These are phyloP conservation scores for Schizosaccharomyces japonicus DNA, from an alignment of 805 yeast species.

Conservation along the genomic window DNA sequence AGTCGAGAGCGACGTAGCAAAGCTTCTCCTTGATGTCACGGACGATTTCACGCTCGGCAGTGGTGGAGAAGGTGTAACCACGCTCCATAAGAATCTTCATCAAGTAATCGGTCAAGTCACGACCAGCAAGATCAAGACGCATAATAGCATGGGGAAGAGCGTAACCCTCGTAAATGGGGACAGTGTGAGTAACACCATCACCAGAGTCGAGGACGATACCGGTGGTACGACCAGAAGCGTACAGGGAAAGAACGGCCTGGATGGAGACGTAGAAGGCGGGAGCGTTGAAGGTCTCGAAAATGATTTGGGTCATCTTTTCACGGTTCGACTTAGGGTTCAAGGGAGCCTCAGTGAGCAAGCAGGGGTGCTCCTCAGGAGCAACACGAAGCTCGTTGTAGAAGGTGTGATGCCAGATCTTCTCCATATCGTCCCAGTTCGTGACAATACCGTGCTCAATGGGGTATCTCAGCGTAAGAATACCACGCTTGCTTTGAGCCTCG, in stretches of 20 bases:
- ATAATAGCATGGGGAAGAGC: slow-evolving; percentile 94
- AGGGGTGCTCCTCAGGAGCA: slow-evolving; percentile 99
- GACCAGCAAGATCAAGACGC: slow-evolving; percentile 98
- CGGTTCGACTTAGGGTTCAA: slow-evolving; percentile 98
- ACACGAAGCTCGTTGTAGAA: slow-evolving; percentile 99
- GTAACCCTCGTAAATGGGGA: slow-evolving; percentile 99
- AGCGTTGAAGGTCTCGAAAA: slow-evolving; percentile 97
- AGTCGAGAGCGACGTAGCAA: slow-evolving; percentile 96
- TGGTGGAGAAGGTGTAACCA: slow-evolving; percentile 95
- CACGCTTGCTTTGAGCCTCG: slow-evolving; percentile 99
- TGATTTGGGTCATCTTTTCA: slow-evolving; percentile 98
- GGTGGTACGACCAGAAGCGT: slow-evolving; percentile 98
- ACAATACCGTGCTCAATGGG: slow-evolving; percentile 99
- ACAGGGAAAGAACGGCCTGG: slow-evolving; percentile 93
- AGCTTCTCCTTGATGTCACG: slow-evolving; percentile 94
- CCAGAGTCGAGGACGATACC: slow-evolving; percentile 99
- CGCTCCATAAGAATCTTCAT: slow-evolving; percentile 97
- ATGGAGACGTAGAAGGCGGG: slow-evolving; percentile 98
- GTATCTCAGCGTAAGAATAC: slow-evolving; percentile 93
- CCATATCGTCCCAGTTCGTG: slow-evolving; percentile 99
- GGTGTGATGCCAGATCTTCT: slow-evolving; percentile 99
- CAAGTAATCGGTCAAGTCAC: slow-evolving; percentile 96
- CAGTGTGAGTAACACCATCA: slow-evolving; percentile 99
- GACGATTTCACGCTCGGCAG: slow-evolving; percentile 96
- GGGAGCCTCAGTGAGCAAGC: slow-evolving; percentile 97